These are phyloP conservation scores for Gloeopeniophorella convolvens DNA, from an alignment of 768 basidiomycete genomes.

Conservation along the genomic window DNA sequence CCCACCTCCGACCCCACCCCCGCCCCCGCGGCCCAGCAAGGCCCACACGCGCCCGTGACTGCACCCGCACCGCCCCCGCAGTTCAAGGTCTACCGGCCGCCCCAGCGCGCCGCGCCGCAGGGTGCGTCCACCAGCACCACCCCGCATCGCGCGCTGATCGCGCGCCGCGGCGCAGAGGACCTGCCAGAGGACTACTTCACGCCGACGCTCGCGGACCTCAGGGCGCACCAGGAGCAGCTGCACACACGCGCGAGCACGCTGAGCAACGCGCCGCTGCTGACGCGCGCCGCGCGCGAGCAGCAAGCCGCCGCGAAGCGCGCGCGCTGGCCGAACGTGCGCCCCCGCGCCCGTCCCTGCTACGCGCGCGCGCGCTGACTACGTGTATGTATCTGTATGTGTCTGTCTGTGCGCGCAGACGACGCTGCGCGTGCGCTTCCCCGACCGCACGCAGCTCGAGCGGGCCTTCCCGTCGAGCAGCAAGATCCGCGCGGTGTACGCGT, in stretches of 20 bases:
- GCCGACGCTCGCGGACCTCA: constrained; percentile 65
- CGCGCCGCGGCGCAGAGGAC: constrained; percentile 21
- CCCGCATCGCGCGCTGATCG: background rate
- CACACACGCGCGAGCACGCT: constrained; percentile 56
- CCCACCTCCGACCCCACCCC: too few relatives aligned
- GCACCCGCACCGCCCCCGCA: background rate
- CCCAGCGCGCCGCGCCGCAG: background rate
- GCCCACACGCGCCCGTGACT: background rate
- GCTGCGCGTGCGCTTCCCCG: constrained; percentile 75
- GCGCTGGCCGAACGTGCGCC: constrained; percentile 65
- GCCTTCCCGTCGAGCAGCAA: constrained; percentile 71
- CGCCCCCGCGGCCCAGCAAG: background rate
- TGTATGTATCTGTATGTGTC: background rate
- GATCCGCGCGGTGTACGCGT: constrained; percentile 78
- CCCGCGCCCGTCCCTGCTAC: too few relatives aligned
- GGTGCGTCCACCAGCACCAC: constrained; percentile 5
- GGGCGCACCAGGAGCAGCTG: constrained; percentile 57
- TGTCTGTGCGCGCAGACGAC: constrained; percentile 47
- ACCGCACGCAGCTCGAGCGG: constrained; percentile 77
- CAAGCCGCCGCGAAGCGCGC: constrained; percentile 52
- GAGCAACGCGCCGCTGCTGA: constrained; percentile 62
- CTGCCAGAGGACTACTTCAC: constrained; percentile 71
- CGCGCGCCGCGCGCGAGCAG: constrained; percentile 57
- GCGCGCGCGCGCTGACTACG: too few relatives aligned
- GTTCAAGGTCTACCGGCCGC: constrained; percentile 18